Base-by-base conservation (phyloP, 208 protist genomes). In the Leishmania tropica region DNA sequence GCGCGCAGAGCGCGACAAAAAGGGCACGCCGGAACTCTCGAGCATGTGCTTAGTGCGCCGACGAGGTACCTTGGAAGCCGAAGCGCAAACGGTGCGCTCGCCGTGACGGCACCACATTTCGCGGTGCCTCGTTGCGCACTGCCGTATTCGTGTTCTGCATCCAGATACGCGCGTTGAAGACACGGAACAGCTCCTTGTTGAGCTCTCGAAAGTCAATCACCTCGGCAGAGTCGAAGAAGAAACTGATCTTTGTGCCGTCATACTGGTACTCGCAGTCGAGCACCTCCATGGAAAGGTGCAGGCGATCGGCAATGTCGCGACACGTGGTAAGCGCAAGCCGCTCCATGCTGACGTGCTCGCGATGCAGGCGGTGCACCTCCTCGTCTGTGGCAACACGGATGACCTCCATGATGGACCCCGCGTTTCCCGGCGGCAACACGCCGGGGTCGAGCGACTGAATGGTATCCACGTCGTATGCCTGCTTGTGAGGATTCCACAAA, bases 201-300 rank as follows among this genome's bases (percentile, higher is more conserved):
- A 98, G 86, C 21, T 87, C 76, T 0, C 93, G 88, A 77, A 98
- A 98, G 81, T 97, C 93, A 45, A 96, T 91, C 13, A 85, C 77
- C 35, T 84, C 81, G 4, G 81, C 67, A 10, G 95, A 85, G 3
- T 95, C 88, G 72, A 96, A 97, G 75, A 93, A 98, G 80, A 98
- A 97, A 65, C 85, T 98, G 81, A 97, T 90, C 85, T 96, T 96
- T n/a, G 93, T 93, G 11, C 93, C 87, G 77, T 98, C 95, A 75
- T 94, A 97, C 81, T 97, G 95, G 74, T 96, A 96, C 87, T 98
- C 95, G 80, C 91, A 95, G 79, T 97, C 94, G 19, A 94, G 77
- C 35, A 98, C 85, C 62, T 93, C 85, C 92, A 97, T 96, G 3
- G 83, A 81, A 17, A 98, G 88, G 21, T 81, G 42, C 8, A 93